Percentiles rank a stretch among this genome's conserved stretches.
These are phyloP conservation scores for Psilocybe cubensis DNA, from an alignment of 768 basidiomycete species.

Conservation along the genomic window DNA sequence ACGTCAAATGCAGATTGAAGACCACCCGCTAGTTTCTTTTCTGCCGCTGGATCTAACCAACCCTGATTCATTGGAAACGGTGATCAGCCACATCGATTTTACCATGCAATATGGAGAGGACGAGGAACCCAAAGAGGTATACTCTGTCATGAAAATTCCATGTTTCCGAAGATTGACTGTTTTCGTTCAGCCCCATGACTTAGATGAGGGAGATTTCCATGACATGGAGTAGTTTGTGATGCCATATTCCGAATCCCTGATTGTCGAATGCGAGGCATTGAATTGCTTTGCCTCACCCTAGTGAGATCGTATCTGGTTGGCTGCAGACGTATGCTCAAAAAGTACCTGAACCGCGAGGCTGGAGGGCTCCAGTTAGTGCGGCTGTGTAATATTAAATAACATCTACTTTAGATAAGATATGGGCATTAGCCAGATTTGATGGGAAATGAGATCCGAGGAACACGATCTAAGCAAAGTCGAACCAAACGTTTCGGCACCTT, in stretches of 20 bases:
- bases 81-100: conserved; percentile 96
- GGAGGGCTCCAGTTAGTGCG: background rate
- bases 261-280: background rate
- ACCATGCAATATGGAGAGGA: conserved; percentile 99
- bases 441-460: background rate
- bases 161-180: conserved; percentile 16
- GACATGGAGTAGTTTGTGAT: conserved; percentile 56
- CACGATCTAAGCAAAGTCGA: background rate
- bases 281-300: background rate
- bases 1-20: conserved; percentile 81
- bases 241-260: background rate
- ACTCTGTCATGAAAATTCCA: conserved; percentile 19
- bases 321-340: background rate
- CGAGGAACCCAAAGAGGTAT: conserved; percentile 94
- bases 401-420: conserved; percentile 9
- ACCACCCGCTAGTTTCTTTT: conserved; percentile 97
- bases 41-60: conserved; percentile 90
- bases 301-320: background rate
- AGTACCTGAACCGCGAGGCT: background rate
- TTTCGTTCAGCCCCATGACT: conserved; percentile 74
- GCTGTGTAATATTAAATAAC: background rate
- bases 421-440: background rate
- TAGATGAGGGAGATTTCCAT: conserved; percentile 92
- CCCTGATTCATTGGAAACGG: conserved; percentile 86
- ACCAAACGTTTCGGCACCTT: conserved; percentile 10